These are phyloP conservation scores for Seiridium unicorne DNA, from an alignment of 2,329 filamentous ascomycete genomes.

Conservation along the genomic window DNA sequence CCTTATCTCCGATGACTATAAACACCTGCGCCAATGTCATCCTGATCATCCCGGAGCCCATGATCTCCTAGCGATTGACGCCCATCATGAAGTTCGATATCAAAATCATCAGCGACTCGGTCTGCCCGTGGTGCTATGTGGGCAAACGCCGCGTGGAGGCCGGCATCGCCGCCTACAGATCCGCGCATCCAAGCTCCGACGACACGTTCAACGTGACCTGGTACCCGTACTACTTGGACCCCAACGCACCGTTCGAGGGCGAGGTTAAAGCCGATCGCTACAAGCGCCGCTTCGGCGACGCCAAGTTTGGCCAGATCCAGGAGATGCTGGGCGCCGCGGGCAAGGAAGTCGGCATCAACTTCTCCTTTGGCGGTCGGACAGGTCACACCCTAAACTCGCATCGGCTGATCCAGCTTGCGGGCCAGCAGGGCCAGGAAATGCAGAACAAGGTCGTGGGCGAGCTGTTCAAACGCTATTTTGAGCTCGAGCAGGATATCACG, in stretches of 20 bases:
- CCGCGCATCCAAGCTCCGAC: slow-evolving; percentile 44
- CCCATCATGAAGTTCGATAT: slow-evolving; percentile 63
- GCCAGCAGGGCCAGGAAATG: slow-evolving; percentile 36
- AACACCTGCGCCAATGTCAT: background rate
- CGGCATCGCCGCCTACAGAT: slow-evolving; percentile 56
- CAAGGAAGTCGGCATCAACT: slow-evolving; percentile 55
- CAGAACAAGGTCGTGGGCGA: slow-evolving; percentile 61
- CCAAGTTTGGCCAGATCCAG: slow-evolving; percentile 49
- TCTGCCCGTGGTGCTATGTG: slow-evolving; percentile 66
- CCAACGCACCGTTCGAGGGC: slow-evolving; percentile 41
- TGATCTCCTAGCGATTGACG: background rate
- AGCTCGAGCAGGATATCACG: slow-evolving; percentile 63
- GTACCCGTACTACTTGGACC: slow-evolving; percentile 66
- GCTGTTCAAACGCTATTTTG: slow-evolving; percentile 66
- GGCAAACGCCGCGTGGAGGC: slow-evolving; percentile 62
- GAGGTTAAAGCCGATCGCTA: slow-evolving; percentile 40
- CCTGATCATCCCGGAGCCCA: no score
- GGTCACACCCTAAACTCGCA: slow-evolving; percentile 66
- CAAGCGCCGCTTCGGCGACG: slow-evolving; percentile 55
- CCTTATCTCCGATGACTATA: background rate
- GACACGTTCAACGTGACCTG: slow-evolving; percentile 66
- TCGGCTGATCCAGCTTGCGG: slow-evolving; percentile 46
- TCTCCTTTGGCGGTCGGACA: slow-evolving; percentile 61
- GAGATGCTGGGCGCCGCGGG: slow-evolving; percentile 50
- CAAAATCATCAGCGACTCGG: slow-evolving; percentile 62